Percentiles rank a stretch among this genome's conserved stretches.
Evolutionary conservation across 441 rosid species (phyloP).

Genomic region (Adansonia rubrostipa): DNA sequence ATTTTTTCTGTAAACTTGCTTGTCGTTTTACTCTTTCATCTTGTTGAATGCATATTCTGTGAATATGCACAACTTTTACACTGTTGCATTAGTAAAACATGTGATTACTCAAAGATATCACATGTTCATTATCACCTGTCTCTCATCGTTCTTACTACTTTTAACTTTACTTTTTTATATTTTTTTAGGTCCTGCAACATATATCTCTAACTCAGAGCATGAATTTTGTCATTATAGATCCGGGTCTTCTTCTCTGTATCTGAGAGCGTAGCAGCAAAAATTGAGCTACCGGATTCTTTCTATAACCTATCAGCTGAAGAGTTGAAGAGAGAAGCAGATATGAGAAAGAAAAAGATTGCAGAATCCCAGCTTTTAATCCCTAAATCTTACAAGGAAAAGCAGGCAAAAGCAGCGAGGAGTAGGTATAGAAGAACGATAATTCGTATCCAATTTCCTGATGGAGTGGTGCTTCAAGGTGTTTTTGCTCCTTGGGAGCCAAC

Average conservation of each 20-base stretch:
- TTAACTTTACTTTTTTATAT: background rate
- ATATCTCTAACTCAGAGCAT: background rate
- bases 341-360: slow-evolving; percentile 77
- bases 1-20: background rate
- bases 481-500: slow-evolving; percentile 92
- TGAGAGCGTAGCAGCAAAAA: slow-evolving; percentile 78
- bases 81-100: background rate
- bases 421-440: slow-evolving; percentile 65
- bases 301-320: slow-evolving; percentile 75
- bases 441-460: slow-evolving; percentile 87
- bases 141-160: background rate
- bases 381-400: slow-evolving; percentile 81
- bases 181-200: background rate
- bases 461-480: slow-evolving; percentile 86
- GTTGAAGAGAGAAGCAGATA: slow-evolving; percentile 77
- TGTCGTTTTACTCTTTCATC: background rate
- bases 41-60: background rate
- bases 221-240: slow-evolving; percentile 43
- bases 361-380: slow-evolving; percentile 93
- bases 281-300: slow-evolving; percentile 86
- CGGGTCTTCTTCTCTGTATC: slow-evolving; percentile 83
- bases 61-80: background rate
- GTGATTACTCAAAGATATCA: slow-evolving; percentile 3
- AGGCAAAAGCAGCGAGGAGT: slow-evolving; percentile 73
- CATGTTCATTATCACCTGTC: background rate